Evolutionary conservation across 352 stramenopile genomes (phyloP).

Genomic region (Phytopythium delawarense): DNA sequence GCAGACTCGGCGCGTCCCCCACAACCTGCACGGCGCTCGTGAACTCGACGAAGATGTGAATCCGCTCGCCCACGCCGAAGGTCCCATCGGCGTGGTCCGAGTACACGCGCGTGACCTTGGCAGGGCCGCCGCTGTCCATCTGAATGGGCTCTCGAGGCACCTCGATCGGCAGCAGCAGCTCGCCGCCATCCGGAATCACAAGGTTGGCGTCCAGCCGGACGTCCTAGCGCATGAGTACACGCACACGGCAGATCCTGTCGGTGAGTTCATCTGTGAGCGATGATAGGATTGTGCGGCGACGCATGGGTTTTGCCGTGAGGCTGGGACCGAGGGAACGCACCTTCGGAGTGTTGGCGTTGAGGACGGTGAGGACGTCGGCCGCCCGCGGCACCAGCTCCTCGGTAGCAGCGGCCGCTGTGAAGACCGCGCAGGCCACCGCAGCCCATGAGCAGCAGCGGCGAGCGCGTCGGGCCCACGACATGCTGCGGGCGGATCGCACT

Average conservation of each 20-base stretch:
- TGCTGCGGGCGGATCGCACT: neutral
- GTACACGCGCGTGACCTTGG: constrained; percentile 64
- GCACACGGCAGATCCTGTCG: neutral
- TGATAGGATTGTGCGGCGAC: no score
- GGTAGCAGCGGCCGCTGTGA: neutral
- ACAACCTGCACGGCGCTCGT: constrained; percentile 63
- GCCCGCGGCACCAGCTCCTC: constrained; percentile 47
- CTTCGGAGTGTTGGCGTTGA: constrained; percentile 42
- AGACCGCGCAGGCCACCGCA: neutral
- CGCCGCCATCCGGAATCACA: constrained; percentile 62
- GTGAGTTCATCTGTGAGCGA: no score
- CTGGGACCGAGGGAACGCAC: constrained; percentile 6
- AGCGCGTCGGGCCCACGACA: neutral
- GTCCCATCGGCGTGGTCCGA: constrained; percentile 39
- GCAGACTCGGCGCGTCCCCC: constrained; percentile 28
- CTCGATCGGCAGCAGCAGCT: constrained; percentile 61
- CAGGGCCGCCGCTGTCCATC: constrained; percentile 42
- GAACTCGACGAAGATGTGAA: constrained; percentile 67
- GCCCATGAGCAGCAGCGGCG: neutral
- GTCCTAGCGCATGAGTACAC: constrained; percentile 15
- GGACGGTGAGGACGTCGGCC: constrained; percentile 37
- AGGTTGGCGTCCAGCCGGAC: constrained; percentile 68
- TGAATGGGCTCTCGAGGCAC: constrained; percentile 51
- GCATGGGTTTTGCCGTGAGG: no score
- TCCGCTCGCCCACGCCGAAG: constrained; percentile 55